Evolutionary conservation across 2,329 filamentous ascomycete species (phyloP).

Genomic region (Ceratocystis harringtonii): DNA sequence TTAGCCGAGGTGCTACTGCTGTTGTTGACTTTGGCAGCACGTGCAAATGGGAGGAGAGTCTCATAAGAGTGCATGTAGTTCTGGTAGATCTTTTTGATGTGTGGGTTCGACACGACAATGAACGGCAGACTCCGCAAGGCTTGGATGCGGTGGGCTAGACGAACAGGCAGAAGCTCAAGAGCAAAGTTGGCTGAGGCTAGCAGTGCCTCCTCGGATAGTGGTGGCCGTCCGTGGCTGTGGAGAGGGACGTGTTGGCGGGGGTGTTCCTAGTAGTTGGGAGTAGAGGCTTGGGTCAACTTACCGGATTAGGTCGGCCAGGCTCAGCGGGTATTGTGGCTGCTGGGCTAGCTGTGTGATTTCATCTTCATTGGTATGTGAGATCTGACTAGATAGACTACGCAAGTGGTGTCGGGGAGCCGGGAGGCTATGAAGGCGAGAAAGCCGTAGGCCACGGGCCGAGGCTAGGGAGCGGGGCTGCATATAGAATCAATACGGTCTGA

Average conservation of each 20-base stretch:
- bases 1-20: conserved; percentile 11
- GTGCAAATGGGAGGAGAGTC: conserved; percentile 66
- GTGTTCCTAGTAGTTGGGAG: not conserved
- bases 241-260: not conserved
- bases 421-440: not conserved
- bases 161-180: conserved; percentile 76
- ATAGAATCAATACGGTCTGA: too few relatives aligned
- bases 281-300: conserved; percentile 28
- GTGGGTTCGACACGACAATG: conserved; percentile 95
- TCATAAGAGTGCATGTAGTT: conserved; percentile 92
- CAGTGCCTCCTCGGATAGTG: conserved; percentile 63
- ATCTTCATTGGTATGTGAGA: conserved; percentile 42
- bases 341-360: conserved; percentile 67
- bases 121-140: conserved; percentile 86
- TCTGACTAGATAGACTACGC: not conserved
- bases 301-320: conserved; percentile 78
- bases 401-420: not conserved
- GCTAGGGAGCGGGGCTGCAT: too few relatives aligned
- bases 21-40: conserved; percentile 28
- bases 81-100: conserved; percentile 85
- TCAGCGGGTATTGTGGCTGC: conserved; percentile 64
- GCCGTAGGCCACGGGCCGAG: too few relatives aligned
- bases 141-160: conserved; percentile 85
- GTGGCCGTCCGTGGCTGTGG: conserved; percentile 60
- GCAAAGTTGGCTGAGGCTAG: conserved; percentile 92